These are phyloP conservation scores for Pythium aquatile DNA, from an alignment of 352 stramenopile species.

Conservation along the genomic window DNA sequence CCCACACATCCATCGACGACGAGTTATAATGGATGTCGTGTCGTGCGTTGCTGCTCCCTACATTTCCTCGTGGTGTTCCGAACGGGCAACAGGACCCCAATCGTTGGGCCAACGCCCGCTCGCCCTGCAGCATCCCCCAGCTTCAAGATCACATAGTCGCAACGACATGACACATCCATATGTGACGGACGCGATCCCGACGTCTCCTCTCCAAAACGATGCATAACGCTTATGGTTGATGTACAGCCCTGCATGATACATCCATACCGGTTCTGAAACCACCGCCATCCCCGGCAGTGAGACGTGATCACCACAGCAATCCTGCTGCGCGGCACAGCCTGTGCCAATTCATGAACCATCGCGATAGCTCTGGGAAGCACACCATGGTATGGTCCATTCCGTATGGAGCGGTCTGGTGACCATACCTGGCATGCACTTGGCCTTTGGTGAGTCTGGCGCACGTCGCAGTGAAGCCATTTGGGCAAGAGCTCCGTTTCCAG, in stretches of 20 bases:
- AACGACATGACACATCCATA: neutral
- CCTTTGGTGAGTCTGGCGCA: neutral
- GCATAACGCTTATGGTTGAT: too few species aligned
- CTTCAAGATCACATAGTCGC: conserved; percentile 6
- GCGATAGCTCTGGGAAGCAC: neutral
- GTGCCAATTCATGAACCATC: neutral
- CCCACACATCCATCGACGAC: neutral
- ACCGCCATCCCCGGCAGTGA: neutral
- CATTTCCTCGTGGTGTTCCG: neutral
- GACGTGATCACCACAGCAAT: neutral
- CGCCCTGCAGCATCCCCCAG: neutral
- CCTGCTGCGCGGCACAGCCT: too few species aligned
- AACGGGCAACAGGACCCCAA: neutral
- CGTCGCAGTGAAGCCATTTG: conserved; percentile 23
- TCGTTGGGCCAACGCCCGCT: neutral
- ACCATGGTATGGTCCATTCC: too few species aligned
- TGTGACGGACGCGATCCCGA: neutral
- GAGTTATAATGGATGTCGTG: neutral
- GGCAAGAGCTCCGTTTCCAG: conserved; percentile 7
- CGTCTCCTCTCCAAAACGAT: too few species aligned
- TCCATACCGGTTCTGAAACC: too few species aligned
- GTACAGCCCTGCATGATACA: too few species aligned
- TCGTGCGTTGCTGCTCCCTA: neutral
- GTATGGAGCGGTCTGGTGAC: too few species aligned
- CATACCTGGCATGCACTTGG: neutral